phyloP scores from a whole-genome alignment of 208 protist species.

The Wallacemonas sp. region DNA sequence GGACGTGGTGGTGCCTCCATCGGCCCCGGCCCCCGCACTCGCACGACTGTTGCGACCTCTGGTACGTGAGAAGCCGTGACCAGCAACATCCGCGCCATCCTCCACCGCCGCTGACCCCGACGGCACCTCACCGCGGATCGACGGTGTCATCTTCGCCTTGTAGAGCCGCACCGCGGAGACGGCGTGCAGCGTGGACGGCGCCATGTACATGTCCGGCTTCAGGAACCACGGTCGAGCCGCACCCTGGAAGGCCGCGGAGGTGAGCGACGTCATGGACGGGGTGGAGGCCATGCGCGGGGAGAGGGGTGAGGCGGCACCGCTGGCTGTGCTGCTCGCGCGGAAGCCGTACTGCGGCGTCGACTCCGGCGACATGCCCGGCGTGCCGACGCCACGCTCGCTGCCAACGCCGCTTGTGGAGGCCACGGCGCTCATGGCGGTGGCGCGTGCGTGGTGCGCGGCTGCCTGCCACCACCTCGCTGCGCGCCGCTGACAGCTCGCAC shows the following conservation, averaged over 20 bases:
- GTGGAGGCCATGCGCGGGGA: constrained; percentile 7
- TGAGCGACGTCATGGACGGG: constrained; percentile 20
- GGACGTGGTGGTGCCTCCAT: too few species aligned
- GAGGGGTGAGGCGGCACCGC: not conserved
- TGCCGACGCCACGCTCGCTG: not conserved
- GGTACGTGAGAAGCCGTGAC: too few species aligned
- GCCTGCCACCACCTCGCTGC: constrained; percentile 9
- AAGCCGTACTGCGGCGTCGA: constrained; percentile 9
- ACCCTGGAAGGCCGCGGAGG: constrained; percentile 13
- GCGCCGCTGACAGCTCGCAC: constrained; percentile 15
- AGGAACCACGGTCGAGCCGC: constrained; percentile 66
- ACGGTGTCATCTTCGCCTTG: constrained; percentile 22
- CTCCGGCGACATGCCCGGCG: not conserved
- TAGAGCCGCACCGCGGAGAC: constrained; percentile 51
- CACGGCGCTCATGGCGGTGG: constrained; percentile 16
- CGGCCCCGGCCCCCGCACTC: too few species aligned
- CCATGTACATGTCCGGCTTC: constrained; percentile 58
- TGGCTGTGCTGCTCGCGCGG: not conserved
- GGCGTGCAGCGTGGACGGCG: constrained; percentile 27
- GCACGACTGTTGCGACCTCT: too few species aligned
- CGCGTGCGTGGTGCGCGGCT: too few species aligned
- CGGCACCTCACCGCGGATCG: too few species aligned
- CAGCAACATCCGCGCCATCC: too few species aligned
- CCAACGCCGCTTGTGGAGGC: too few species aligned
- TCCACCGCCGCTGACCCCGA: too few species aligned